phyloP scores from a whole-genome alignment of 441 rosid genomes.

The Hura crepitans region DNA sequence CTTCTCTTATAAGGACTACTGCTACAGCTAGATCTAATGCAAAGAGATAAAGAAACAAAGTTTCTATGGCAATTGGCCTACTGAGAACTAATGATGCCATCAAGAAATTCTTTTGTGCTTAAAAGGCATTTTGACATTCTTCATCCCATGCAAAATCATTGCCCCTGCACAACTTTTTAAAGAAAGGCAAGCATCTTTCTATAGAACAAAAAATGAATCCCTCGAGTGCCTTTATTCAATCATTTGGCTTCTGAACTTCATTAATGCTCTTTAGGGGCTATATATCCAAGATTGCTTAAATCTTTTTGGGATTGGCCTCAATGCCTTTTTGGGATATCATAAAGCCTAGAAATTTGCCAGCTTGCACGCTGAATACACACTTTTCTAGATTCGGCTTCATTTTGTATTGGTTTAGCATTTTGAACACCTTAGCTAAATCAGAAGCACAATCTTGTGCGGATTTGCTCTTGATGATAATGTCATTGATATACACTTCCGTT shows the following conservation, averaged over 20 bases:
- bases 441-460: not conserved
- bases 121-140: not conserved
- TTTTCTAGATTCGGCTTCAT: not conserved
- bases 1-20: too few relatives aligned
- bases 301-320: not conserved
- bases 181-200: not conserved
- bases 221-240: not conserved
- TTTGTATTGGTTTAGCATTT: not conserved
- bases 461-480: not conserved
- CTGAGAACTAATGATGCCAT: not conserved
- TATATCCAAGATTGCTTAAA: not conserved
- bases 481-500: too few relatives aligned
- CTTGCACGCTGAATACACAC: not conserved
- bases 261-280: not conserved
- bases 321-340: not conserved
- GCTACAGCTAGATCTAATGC: too few relatives aligned
- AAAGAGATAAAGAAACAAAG: not conserved
- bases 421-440: not conserved
- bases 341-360: not conserved
- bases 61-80: not conserved
- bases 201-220: not conserved
- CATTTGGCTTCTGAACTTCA: not conserved
- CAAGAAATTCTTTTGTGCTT: not conserved
- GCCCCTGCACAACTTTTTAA: not conserved
- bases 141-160: not conserved